Base-by-base conservation (phyloP, 495 filamentous ascomycete genomes). In the Bombardia bombarda region DNA sequence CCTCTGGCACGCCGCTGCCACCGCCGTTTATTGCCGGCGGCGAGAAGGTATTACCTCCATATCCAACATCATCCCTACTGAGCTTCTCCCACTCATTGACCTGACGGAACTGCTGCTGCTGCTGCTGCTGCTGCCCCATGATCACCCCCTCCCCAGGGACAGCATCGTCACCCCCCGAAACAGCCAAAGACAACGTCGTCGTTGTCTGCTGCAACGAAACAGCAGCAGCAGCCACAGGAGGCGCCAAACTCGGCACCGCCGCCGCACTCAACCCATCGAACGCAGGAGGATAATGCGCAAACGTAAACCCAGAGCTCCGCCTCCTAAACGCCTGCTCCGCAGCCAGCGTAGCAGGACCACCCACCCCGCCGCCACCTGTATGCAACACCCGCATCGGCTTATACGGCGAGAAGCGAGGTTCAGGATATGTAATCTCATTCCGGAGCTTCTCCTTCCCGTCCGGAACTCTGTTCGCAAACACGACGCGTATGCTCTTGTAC, bases 391-490 rank as follows among this genome's bases (percentile, higher is more conserved):
- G 61, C 16, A 69, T 70, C 0, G 87, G 75, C 61, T 87, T 95
- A 66, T 95, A 99, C 10, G 82, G 70, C 45, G 79, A 84, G 55
- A 86, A 99, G 26, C 83, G 77, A 32, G 92, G 92, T 44, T 95
- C 87, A 0, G 93, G 90, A 38, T 84, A 69, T 40, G 93, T 85
- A 22, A 90, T 84, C 57, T 99, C 92, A 56, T 93, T 96, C 7
- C 83, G 79, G 31, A 99, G 71, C 43, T 80, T 87, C 66, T 97
- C 92, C 57, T 97, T 96, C 21, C 89, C 92, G 56, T 99, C 92
- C 0, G 93, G 92, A 3, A 96, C 93, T 21, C 92, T 80, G 60
- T 99, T 99, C 40, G 92, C 92, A 61, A 99, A 99, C 2, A 99
- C 92, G 34, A 99, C 87, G 23, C 92, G 79, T 45, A 97, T 85